These are phyloP conservation scores for Boletus mariae DNA, from an alignment of 1,284 basidiomycete species.

Conservation along the genomic window DNA sequence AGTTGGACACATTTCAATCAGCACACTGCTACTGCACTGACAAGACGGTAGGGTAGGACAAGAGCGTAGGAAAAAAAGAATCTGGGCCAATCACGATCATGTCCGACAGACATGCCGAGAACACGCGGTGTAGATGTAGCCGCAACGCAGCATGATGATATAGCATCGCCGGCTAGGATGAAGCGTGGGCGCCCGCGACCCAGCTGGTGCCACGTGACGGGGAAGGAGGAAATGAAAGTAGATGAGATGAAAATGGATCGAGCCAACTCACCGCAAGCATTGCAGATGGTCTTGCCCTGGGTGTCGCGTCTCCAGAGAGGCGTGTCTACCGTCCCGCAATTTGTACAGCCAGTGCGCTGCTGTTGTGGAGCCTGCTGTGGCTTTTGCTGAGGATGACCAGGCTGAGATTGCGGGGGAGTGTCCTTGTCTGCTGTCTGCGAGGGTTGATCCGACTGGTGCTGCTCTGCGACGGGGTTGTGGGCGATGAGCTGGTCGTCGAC, in stretches of 20 bases:
- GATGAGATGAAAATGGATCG: slow-evolving; percentile 31
- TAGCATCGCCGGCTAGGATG: slow-evolving; percentile 28
- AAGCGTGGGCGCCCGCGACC: slow-evolving; percentile 32
- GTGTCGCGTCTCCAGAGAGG: slow-evolving; percentile 80
- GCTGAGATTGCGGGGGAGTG: slow-evolving; percentile 20
- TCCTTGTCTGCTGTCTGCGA: slow-evolving; percentile 16
- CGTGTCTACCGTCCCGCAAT: slow-evolving; percentile 71
- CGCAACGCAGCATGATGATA: slow-evolving; percentile 35
- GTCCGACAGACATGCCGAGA: slow-evolving; percentile 34
- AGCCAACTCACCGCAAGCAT: slow-evolving; percentile 75
- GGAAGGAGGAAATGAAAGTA: slow-evolving; percentile 28
- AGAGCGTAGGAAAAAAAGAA: slow-evolving; percentile 32
- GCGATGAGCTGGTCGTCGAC: slow-evolving; percentile 13
- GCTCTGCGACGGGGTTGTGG: slow-evolving; percentile 14
- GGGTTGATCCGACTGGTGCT: slow-evolving; percentile 18
- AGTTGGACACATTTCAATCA: slow-evolving; percentile 37
- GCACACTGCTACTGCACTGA: slow-evolving; percentile 36
- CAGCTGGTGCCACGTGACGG: slow-evolving; percentile 30
- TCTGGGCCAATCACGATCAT: slow-evolving; percentile 34
- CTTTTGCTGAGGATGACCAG: slow-evolving; percentile 21
- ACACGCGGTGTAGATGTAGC: slow-evolving; percentile 36
- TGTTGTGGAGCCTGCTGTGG: slow-evolving; percentile 27
- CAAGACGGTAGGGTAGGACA: slow-evolving; percentile 30
- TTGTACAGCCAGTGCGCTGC: slow-evolving; percentile 50
- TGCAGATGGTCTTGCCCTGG: slow-evolving; percentile 79